Conservation (phyloP, 1,284 basidiomycete genomes). For the Pascua sp. region DNA sequence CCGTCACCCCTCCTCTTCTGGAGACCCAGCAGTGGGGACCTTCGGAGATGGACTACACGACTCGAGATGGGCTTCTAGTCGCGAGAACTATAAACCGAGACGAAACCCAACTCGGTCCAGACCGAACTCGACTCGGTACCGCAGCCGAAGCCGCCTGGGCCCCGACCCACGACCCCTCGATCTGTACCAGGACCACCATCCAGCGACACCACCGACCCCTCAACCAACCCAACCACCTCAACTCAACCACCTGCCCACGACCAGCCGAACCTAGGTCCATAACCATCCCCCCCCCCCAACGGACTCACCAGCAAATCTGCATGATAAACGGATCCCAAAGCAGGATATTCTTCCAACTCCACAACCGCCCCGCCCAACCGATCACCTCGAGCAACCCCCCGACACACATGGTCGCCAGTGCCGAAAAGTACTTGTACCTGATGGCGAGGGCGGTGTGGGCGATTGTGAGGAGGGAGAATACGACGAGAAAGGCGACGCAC, state of each 20-base stretch:
- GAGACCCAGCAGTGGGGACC: too few relatives aligned
- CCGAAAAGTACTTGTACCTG: constrained; percentile 52
- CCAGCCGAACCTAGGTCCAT: background rate
- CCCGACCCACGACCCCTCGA: too few relatives aligned
- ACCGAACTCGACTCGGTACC: too few relatives aligned
- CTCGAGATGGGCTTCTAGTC: too few relatives aligned
- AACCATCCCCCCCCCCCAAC: background rate
- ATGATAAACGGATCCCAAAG: constrained; percentile 48
- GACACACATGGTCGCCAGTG: constrained; percentile 56
- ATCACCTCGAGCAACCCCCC: constrained; percentile 57
- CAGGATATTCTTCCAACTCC: constrained; percentile 29
- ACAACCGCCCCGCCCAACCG: constrained; percentile 38
- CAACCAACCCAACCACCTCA: too few relatives aligned
- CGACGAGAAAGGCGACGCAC: constrained; percentile 24
- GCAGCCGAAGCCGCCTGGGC: too few relatives aligned
- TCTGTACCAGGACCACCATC: too few relatives aligned
- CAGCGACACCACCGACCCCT: too few relatives aligned
- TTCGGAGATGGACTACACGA: too few relatives aligned
- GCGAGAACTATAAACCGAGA: too few relatives aligned
- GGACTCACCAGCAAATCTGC: constrained; percentile 48
- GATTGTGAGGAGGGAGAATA: constrained; percentile 38
- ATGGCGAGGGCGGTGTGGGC: constrained; percentile 54
- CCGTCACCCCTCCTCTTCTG: too few relatives aligned
- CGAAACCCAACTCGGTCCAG: too few relatives aligned
- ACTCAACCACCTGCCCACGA: background rate